Evolutionary conservation across 2,329 filamentous ascomycete genomes (phyloP), one percentile per base, ranked within the genome.

Genomic region (Penicillium rolfsii): DNA sequence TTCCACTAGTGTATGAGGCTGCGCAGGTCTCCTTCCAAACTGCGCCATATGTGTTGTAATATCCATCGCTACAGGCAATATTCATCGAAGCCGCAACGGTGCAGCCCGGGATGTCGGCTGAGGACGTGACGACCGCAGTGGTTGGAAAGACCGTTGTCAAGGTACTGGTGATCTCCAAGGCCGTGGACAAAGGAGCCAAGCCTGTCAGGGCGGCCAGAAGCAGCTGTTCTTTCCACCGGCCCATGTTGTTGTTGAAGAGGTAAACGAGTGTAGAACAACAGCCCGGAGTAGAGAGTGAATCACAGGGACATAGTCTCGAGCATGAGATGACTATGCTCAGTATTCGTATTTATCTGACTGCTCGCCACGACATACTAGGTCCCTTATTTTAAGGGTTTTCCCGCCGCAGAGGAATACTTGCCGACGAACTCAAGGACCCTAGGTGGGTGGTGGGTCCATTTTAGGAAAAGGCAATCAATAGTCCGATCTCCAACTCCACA

Each of bases 51-150:
- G n/a, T 26, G 30, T 38, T 52, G 16, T 52, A 35, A 12, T 36
- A 52, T n/a, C 49, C 49, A 52, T 52, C 16, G 30, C 49, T 38
- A 36, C 49, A 52, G 35, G n/a, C 16, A 16, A 49, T n/a, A 12
- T 38, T n/a, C 30, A 36, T 24, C 11, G 33, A 35, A 16, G 28
- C 5, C 28, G 49, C 30, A 14, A 52, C n/a, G 4, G 28, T 52
- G 35, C 49, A 52, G 19, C 49, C 30, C 1, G 49, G 8, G 19
- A 52, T 38, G 11, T 28, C 35, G 22, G 30, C 14, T 1, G 49
- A 36, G n/a, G 35, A 35, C 14, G 49, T 52, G 49, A 26, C 30
- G 9, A 36, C 22, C 30, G n/a, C 16, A 9, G 49, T 38, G 7
- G 30, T 52, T 19, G 49, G 30, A 8, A 52, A 22, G 49, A 52